Base-by-base conservation (phyloP, 2,329 filamentous ascomycete species). In the Aaosphaeria pasadenensis region DNA sequence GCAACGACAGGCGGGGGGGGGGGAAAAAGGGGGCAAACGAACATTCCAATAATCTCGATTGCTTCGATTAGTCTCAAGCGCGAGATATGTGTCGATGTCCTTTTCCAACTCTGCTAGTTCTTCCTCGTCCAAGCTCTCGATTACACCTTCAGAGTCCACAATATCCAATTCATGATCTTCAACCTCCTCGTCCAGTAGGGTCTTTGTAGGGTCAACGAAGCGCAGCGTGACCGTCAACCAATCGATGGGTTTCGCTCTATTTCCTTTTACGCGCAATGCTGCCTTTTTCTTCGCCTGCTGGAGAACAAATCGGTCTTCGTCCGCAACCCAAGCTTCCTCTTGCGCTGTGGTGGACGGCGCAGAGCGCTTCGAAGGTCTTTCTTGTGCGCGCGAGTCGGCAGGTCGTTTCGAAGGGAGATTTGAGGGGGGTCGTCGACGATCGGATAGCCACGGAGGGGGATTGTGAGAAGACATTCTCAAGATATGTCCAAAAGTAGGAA, bases 271-370 rank as follows among this genome's bases (percentile, higher is more conserved):
- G 38, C 94, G 87, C 58, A 99, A 95, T 56, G 91, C 89, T 39
- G 94, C 92, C 77, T 96, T 97, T 77, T 95, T 97, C 79, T 97
- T 99, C 42, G 92, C 88, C 73, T 99, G 94, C 71, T 91, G 91
- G 63, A 99, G 77, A 48, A 97, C 94, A 64, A 99, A 99, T 55
- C 87, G 86, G 74, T 99, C 94, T 71, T 99, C 94, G 60, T 95
- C 89, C 45, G 92, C 89, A 17, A 97, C 89, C 79, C 94, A 99
- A 24, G 75, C 74, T 48, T 73, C 74, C 58, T 79, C 76, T 52
- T 75, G 71, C 33, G 72, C 74, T 50, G 77, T 74, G 4, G 62
- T 63, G 11, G 71, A 69, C 24, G 30, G 9, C 6, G 24, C 7
- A 9, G 41, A 6, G 39, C 74, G 73, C 57, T 77, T 77, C 50